Base-by-base conservation (phyloP, 495 filamentous ascomycete genomes). In the Penicillium fimorum region DNA sequence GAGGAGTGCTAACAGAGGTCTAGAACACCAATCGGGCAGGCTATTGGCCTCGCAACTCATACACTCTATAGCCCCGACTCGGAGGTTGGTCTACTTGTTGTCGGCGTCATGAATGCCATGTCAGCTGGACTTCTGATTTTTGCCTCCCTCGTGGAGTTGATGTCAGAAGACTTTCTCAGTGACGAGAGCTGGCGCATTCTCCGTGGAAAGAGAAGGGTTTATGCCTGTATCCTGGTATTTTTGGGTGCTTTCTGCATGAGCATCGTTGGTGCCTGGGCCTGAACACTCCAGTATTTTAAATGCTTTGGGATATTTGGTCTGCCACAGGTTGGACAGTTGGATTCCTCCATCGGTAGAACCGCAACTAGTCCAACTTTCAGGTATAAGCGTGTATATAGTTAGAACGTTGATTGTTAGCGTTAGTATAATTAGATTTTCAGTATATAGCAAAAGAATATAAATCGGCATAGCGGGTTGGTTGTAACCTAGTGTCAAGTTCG, bases 241-340 rank as follows among this genome's bases (percentile, higher is more conserved):
- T 78, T 75, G 0, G 91, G 91, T 0, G 88, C 89, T 2, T 77
- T 75, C 33, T 77, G 91, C 53, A 96, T 96, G 91, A 85, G 89
- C 42, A 67, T 89, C 22, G 90, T 96, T 0, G 91, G 91, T 2
- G 91, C 89, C 20, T 93, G 89, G 82, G 90, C 90, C 22, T 93
- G 61, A 65, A 13, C 13, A 11, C 13, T n/a, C 9, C 10, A 3
- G 2, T 24, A 29, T 32, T 1, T 1, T 13, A 24, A 9, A 2
- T 30, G 38, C 10, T 33, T 6, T 30, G 5, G 35, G 4, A 37
- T n/a, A 20, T 13, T 17, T 15, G 15, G 5, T 46, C 13, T 13
- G 24, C 8, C 22, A 8, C 24, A n/a, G 15, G 15, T 8, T 46
- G 15, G 43, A 46, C 15, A 3, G 35, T 17, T n/a, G 35, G 2